A percentile compares a stretch with the other conserved stretches of the same genome.
phyloP scores from a whole-genome alignment of 139 green algal species.

The Micromonas commoda region DNA sequence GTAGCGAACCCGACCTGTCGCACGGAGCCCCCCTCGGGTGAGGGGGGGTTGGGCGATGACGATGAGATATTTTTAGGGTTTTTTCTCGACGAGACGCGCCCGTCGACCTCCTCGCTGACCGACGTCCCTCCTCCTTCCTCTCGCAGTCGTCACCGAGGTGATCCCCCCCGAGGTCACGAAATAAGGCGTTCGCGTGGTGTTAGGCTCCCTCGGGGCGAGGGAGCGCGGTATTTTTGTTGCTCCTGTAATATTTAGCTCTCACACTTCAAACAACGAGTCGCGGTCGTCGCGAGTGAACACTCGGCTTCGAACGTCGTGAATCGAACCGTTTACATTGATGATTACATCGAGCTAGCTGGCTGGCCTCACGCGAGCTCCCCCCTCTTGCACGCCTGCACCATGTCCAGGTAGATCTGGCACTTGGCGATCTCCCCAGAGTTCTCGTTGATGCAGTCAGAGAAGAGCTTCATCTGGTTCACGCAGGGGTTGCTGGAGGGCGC shows the following conservation, averaged over 20 bases:
- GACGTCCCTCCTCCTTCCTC: background rate
- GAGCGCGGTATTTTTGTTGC: too few species aligned
- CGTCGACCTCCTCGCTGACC: background rate
- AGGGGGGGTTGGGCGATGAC: too few species aligned
- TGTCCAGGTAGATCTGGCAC: background rate
- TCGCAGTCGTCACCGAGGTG: constrained; percentile 13
- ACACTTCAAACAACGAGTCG: too few species aligned
- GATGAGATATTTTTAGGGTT: background rate
- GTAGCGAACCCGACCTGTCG: background rate
- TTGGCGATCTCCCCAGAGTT: background rate
- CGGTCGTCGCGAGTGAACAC: too few species aligned
- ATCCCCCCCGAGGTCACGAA: background rate
- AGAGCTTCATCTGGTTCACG: background rate
- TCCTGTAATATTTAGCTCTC: too few species aligned
- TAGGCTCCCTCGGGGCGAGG: too few species aligned
- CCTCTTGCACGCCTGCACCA: background rate
- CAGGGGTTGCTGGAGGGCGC: background rate
- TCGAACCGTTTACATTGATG: too few species aligned
- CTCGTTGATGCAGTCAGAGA: background rate
- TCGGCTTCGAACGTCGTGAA: too few species aligned
- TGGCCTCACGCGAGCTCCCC: background rate
- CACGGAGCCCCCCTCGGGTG: background rate
- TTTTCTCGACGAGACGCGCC: background rate
- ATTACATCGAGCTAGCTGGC: too few species aligned
- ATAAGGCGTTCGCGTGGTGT: background rate